Evolutionary conservation across 169 alveolate species (phyloP), one percentile per base, ranked within the genome.

Genomic region (Cryptosporidium muris): DNA sequence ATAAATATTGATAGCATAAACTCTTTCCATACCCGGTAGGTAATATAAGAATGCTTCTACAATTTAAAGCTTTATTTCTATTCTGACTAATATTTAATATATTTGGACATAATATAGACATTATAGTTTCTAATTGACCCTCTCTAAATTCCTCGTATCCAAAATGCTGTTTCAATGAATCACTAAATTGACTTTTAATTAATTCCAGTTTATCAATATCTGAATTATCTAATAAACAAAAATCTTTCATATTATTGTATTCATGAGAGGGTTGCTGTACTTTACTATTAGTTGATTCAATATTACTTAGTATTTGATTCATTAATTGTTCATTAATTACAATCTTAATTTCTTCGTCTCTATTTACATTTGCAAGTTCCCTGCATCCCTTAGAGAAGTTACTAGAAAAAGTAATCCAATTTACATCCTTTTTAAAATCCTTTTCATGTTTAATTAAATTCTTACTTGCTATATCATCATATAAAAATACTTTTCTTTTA

Each of bases 101-200:
- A 25, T 25, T 25, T 25, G 25, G 25, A 25, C 25, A 25, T 11
- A 89, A 85, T 43, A 93, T 43, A 8, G 93, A 68, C 37, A 85
- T 81, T 74, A 94, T 93, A 38, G 95, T 90, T 67, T 94, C 95
- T 12, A 93, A 65, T 74, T 94, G 93, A 36, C 95, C 95, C 60
- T 91, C 91, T 36, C 93, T 74, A 88, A 94, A 94, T 49, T 82
- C 85, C 11, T 90, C 88, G 80, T 81, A 91, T 2, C 95, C 95
- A 89, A 92, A 94, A 45, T 54, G 43, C 34, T 74, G 62, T 37
- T 16, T 48, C 62, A 74, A 60, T 45, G 60, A 54, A 1, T 43
- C 37, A 14, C 8, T 56, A 48, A 66, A 74, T 51, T 52, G 14
- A 8, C 54, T 14, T 16, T 36, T 64, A 7, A 43, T 40, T 43